Base-by-base conservation (phyloP, 2,329 filamentous ascomycete genomes). In the Neofusicoccum laricinum region DNA sequence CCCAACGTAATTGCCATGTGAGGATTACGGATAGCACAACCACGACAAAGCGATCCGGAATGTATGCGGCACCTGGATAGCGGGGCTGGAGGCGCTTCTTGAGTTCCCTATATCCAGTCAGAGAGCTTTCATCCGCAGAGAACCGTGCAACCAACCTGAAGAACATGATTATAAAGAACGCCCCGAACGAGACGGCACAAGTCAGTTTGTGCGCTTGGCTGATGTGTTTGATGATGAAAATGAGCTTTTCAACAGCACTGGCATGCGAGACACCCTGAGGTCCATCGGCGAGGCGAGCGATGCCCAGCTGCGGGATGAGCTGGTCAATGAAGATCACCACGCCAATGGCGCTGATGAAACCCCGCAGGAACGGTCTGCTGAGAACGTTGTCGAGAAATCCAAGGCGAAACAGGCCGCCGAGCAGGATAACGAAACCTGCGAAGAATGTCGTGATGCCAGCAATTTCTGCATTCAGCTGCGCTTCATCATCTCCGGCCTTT, bases 271-370 rank as follows among this genome's bases (percentile, higher is more conserved):
- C 86, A n/a, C 85, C 84, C 1, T 81, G 80, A 2, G 76, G 73
- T 15, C 89, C 78, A 61, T 86, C 87, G 0, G 93, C 91, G 17
- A 87, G 77, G 1, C 83, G 79, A 41, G 83, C 84, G 21, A 99
- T 83, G 0, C 95, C 95, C 71, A 96, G 84, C 76, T 98, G 93
- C 0, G 94, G 93, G 61, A 97, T 91, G 49, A 97, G 81, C 78
- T 99, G 95, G 75, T 98, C 95, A 40, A 98, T 92, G 43, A 96
- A 88, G 73, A 99, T 98, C 68, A 98, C 93, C 64, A 97, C 91
- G 55, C 95, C 95, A 74, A 99, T 96, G 58, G 95, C 95, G 64
- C 92, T 97, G 78, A 99, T 97, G 79, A 99, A 99, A 0, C 95
- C 95, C 66, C 95, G 85, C 64, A 98, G 79, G 71, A 99, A 98